These are phyloP conservation scores for Colletotrichum euphorbiae DNA, from an alignment of 2,329 filamentous ascomycete species.

Conservation along the genomic window DNA sequence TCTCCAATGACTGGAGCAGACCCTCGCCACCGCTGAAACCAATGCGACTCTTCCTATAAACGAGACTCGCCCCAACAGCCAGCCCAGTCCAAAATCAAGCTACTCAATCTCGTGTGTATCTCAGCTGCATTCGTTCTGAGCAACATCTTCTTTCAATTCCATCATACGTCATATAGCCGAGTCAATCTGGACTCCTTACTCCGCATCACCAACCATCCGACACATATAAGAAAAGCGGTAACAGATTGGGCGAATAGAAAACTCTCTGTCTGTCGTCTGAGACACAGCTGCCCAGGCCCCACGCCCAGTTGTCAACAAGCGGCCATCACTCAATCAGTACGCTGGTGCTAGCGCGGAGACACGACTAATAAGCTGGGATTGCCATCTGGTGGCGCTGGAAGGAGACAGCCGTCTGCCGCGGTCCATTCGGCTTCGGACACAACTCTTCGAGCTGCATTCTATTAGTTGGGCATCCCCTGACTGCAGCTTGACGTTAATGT, in stretches of 20 bases:
- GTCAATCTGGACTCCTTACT: background rate
- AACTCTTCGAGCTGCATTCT: slow-evolving; percentile 17
- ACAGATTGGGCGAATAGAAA: slow-evolving; percentile 23
- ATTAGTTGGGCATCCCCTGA: slow-evolving; percentile 23
- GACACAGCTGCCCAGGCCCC: slow-evolving; percentile 35
- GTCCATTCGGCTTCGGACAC: slow-evolving; percentile 36
- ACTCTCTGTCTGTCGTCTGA: slow-evolving; percentile 22
- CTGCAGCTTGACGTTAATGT: slow-evolving; percentile 22
- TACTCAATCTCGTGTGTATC: background rate
- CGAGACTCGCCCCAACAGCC: slow-evolving; percentile 18
- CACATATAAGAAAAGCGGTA: slow-evolving; percentile 24
- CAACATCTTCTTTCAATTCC: background rate
- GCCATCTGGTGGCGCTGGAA: slow-evolving; percentile 37
- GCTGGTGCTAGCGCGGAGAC: slow-evolving; percentile 25
- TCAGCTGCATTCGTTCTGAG: slow-evolving; percentile 1
- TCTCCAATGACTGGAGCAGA: slow-evolving; percentile 25
- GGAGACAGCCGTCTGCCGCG: slow-evolving; percentile 34
- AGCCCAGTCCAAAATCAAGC: slow-evolving; percentile 1
- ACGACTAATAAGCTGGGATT: slow-evolving; percentile 32
- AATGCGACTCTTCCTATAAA: slow-evolving; percentile 25
- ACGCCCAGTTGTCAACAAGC: slow-evolving; percentile 34
- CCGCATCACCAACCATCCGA: slow-evolving; percentile 5
- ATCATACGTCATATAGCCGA: background rate
- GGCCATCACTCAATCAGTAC: slow-evolving; percentile 19
- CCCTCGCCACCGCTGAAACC: slow-evolving; percentile 32